phyloP scores from a whole-genome alignment of 1,139 yeast genomes.

The Citeromyces hawaiiensis region DNA sequence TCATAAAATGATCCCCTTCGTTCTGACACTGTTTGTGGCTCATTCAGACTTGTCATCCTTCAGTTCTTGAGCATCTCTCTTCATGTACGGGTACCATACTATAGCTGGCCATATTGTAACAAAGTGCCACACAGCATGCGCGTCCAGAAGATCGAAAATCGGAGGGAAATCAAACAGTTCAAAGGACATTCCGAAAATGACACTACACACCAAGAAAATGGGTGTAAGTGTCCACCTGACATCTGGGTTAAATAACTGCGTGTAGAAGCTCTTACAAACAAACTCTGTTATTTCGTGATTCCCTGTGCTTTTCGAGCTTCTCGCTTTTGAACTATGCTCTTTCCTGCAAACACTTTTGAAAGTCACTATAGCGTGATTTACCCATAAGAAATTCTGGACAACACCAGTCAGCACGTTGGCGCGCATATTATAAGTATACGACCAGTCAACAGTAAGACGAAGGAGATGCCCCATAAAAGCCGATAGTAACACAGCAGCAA shows the following conservation, averaged over 20 bases:
- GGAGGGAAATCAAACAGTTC: constrained; percentile 90
- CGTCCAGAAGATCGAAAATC: constrained; percentile 56
- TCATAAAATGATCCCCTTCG: too few species aligned
- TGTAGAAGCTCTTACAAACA: constrained; percentile 9
- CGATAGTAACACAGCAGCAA: constrained; percentile 28
- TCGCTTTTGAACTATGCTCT: not conserved
- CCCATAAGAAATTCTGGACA: constrained; percentile 51
- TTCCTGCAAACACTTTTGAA: constrained; percentile 7
- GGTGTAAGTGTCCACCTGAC: constrained; percentile 37
- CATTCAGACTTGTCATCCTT: not conserved
- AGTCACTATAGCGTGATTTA: constrained; percentile 16
- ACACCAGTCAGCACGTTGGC: constrained; percentile 76
- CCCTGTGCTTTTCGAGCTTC: constrained; percentile 3
- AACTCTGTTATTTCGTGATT: constrained; percentile 15
- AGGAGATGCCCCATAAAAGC: constrained; percentile 53
- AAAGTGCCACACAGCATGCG: constrained; percentile 90
- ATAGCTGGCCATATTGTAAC: constrained; percentile 52
- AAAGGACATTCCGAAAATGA: constrained; percentile 66
- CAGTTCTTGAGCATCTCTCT: constrained; percentile 13
- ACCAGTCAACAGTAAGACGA: constrained; percentile 65
- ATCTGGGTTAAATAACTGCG: constrained; percentile 12
- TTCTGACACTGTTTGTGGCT: too few species aligned
- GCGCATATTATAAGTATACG: constrained; percentile 87
- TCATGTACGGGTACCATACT: constrained; percentile 21
- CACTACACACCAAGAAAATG: constrained; percentile 30